Percentiles rank a stretch among this genome's conserved stretches.
These are phyloP conservation scores for Pulveroboletus sp. DNA, from an alignment of 768 basidiomycete genomes.

Conservation along the genomic window DNA sequence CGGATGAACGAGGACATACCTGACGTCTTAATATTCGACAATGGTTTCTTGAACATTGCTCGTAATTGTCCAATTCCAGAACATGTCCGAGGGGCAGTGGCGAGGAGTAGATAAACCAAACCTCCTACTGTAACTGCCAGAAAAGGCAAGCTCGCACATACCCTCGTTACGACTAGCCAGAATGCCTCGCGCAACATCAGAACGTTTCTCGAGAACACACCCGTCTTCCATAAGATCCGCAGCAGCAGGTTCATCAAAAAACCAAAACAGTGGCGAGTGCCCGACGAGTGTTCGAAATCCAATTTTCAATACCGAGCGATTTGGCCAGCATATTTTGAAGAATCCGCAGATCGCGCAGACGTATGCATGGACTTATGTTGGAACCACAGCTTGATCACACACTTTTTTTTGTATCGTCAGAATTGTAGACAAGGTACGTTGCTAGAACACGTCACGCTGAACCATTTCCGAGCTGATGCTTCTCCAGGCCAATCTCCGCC, in stretches of 20 bases:
- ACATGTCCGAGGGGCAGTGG: too few relatives aligned
- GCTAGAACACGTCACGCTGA: not conserved
- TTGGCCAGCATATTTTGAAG: slow-evolving; percentile 97
- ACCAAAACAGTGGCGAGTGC: slow-evolving; percentile 38
- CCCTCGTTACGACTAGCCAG: not conserved
- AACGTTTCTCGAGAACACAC: slow-evolving; percentile 68
- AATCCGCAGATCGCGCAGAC: slow-evolving; percentile 88
- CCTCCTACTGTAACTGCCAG: not conserved
- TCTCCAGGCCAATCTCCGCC: slow-evolving; percentile 77
- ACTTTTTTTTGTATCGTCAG: slow-evolving; percentile 24
- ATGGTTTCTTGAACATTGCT: slow-evolving; percentile 76
- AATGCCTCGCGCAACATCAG: slow-evolving; percentile 80
- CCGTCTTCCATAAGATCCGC: slow-evolving; percentile 50
- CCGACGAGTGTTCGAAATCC: slow-evolving; percentile 63
- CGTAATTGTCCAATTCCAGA: too few relatives aligned
- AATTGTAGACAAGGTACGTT: slow-evolving; percentile 57
- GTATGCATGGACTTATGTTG: slow-evolving; percentile 42
- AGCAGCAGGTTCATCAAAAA: slow-evolving; percentile 28
- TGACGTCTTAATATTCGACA: slow-evolving; percentile 64
- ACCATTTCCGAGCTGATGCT: slow-evolving; percentile 1
- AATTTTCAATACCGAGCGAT: slow-evolving; percentile 90
- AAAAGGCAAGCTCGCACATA: slow-evolving; percentile 15
- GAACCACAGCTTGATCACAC: slow-evolving; percentile 12
- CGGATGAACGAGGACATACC: slow-evolving; percentile 24
- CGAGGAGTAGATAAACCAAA: too few relatives aligned